Conservation (phyloP, 2,329 filamentous ascomycete genomes). For the Colletotrichum sp. region DNA sequence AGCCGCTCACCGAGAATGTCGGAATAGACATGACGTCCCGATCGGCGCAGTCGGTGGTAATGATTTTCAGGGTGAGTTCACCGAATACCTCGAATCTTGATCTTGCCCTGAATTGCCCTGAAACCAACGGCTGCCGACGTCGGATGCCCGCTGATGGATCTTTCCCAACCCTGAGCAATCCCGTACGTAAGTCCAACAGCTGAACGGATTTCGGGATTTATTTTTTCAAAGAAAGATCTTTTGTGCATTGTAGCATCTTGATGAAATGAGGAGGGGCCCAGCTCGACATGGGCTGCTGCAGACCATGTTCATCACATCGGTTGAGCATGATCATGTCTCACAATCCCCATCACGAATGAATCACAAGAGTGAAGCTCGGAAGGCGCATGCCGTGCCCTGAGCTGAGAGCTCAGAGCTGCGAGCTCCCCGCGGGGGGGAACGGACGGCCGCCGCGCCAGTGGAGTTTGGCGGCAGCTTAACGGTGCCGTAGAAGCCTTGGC, state of each 20-base stretch:
- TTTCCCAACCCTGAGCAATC: neutral
- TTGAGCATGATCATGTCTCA: neutral
- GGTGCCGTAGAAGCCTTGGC: neutral
- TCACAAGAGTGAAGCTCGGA: neutral
- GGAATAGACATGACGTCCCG: neutral
- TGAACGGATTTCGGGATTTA: neutral
- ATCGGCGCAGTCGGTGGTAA: neutral
- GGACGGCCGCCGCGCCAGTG: neutral
- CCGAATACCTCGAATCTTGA: neutral
- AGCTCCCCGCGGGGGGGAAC: neutral
- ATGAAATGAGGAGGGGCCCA: neutral
- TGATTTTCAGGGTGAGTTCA: neutral
- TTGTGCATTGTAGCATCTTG: neutral
- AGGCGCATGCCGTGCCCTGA: neutral
- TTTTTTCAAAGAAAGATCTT: neutral
- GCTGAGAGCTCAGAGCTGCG: neutral
- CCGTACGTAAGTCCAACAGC: neutral
- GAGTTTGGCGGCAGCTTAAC: neutral
- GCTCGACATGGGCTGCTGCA: neutral
- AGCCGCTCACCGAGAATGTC: neutral
- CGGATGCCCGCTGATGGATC: neutral
- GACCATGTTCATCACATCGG: neutral
- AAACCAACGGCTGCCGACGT: neutral
- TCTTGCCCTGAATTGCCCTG: neutral
- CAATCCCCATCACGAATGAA: neutral